These are phyloP conservation scores for Ogataea henricii DNA, from an alignment of 805 yeast genomes.

Conservation along the genomic window DNA sequence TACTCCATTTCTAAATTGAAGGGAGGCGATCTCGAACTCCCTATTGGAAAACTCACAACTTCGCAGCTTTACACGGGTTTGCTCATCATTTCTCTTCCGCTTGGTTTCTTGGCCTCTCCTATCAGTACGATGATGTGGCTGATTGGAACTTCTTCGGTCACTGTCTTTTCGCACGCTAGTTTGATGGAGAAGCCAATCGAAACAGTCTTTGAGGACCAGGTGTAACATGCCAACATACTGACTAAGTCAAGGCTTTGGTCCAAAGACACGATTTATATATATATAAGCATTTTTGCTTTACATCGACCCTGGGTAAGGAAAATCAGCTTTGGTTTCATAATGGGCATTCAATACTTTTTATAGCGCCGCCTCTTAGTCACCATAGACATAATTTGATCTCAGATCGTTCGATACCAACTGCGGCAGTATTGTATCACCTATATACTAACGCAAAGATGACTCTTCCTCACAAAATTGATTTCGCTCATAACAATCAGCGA, in stretches of 20 bases:
- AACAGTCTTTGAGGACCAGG: constrained; percentile 86
- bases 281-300: neutral
- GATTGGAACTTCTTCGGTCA: constrained; percentile 87
- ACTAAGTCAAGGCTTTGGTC: too few relatives aligned
- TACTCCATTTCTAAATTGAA: constrained; percentile 74
- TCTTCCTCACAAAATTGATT: too few relatives aligned
- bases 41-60: constrained; percentile 71
- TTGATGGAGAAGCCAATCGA: constrained; percentile 97
- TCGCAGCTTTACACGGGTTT: constrained; percentile 90
- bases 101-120: constrained; percentile 41
- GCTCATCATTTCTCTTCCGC: constrained; percentile 61
- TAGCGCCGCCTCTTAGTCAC: neutral
- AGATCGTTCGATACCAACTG: too few relatives aligned
- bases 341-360: neutral
- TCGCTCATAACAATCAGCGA: too few relatives aligned
- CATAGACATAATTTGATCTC: neutral
- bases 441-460: too few relatives aligned
- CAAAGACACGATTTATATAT: too few relatives aligned
- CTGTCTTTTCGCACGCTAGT: constrained; percentile 87
- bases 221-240: constrained; percentile 34
- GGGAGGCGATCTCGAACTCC: constrained; percentile 81
- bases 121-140: constrained; percentile 93
- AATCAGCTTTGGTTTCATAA: neutral
- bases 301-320: neutral
- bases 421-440: too few relatives aligned